These are phyloP conservation scores for Taphrina deformans DNA, from an alignment of 1,139 yeast species.

Conservation along the genomic window DNA sequence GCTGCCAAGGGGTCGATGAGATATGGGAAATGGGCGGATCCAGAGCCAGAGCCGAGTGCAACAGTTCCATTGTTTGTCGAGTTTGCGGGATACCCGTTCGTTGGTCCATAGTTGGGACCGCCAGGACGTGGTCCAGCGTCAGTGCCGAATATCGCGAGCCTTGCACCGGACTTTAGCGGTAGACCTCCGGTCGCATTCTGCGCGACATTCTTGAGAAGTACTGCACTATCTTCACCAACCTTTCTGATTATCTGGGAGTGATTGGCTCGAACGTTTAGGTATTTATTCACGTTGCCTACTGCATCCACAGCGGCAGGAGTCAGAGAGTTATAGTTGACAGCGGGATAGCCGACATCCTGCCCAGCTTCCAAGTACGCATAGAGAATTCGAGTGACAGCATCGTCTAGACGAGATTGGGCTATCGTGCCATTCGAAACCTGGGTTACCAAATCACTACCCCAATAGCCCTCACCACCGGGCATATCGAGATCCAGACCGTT, in stretches of 20 bases:
- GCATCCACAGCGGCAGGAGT: not conserved
- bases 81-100: constrained; percentile 41
- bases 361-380: constrained; percentile 55
- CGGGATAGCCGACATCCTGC: constrained; percentile 30
- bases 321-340: not conserved
- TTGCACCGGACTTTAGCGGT: constrained; percentile 55
- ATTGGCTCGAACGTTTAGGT: constrained; percentile 53
- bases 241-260: constrained; percentile 51
- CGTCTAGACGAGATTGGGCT: constrained; percentile 58
- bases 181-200: constrained; percentile 48
- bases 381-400: constrained; percentile 61
- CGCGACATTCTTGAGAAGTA: constrained; percentile 56
- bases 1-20: constrained; percentile 55
- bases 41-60: constrained; percentile 49
- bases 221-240: constrained; percentile 56
- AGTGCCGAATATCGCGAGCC: constrained; percentile 51
- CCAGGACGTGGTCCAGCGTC: constrained; percentile 43
- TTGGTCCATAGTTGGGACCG: constrained; percentile 49
- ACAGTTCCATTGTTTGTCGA: constrained; percentile 21
- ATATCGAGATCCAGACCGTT: constrained; percentile 67
- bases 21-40: constrained; percentile 57
- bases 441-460: constrained; percentile 60
- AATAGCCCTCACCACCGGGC: constrained; percentile 58
- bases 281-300: constrained; percentile 52
- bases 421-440: constrained; percentile 59